These are phyloP conservation scores for Triticum timopheevii DNA, from an alignment of 176 grass and related monocot species.

Conservation along the genomic window DNA sequence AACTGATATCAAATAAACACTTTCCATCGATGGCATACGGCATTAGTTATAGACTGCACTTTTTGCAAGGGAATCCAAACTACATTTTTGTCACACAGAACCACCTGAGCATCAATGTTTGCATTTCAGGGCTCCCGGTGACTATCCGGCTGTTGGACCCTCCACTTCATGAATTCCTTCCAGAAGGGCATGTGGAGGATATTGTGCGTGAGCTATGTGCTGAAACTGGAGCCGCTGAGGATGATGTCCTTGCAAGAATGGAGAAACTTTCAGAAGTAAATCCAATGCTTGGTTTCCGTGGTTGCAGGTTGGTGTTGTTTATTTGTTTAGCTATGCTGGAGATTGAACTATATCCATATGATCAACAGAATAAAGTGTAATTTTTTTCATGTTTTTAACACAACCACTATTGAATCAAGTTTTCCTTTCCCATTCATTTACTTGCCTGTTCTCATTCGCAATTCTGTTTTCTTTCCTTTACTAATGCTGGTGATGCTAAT, in stretches of 20 bases:
- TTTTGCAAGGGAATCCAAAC: neutral
- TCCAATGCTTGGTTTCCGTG: constrained; percentile 99
- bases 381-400: neutral
- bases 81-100: neutral
- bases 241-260: constrained; percentile 83
- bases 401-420: constrained; percentile 1
- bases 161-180: constrained; percentile 95
- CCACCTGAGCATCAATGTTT: constrained; percentile 24
- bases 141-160: constrained; percentile 91
- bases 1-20: neutral
- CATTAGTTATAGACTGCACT: neutral
- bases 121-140: constrained; percentile 78
- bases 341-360: neutral
- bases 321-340: neutral
- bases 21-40: neutral
- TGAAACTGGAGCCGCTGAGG: constrained; percentile 70
- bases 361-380: neutral
- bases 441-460: neutral
- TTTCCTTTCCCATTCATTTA: neutral
- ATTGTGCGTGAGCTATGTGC: constrained; percentile 75
- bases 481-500: constrained; percentile 35
- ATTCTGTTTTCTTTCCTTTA: neutral
- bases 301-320: constrained; percentile 75
- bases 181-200: constrained; percentile 84
- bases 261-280: constrained; percentile 99